Percentiles rank a stretch among this genome's conserved stretches.
Conservation (phyloP, 768 basidiomycete genomes). For the Chiua virens region DNA sequence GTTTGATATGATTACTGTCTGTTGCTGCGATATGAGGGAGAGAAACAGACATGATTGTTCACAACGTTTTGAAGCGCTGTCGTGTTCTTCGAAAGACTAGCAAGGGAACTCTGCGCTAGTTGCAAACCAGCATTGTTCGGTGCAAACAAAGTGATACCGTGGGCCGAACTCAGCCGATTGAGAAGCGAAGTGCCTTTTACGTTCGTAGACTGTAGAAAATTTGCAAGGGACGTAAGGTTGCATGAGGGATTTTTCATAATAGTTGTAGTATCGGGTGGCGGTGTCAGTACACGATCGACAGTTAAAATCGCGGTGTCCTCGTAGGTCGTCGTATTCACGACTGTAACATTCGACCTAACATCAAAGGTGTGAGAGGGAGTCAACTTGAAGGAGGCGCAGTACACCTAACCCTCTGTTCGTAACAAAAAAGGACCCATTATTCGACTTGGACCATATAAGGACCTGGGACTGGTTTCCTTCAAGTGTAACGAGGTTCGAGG, state of each 20-base stretch:
- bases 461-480: conserved; percentile 62
- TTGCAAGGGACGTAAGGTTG: conserved; percentile 39
- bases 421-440: conserved; percentile 41
- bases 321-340: conserved; percentile 39
- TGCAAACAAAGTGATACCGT: conserved; percentile 67
- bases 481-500: conserved; percentile 46
- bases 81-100: conserved; percentile 41
- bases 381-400: neutral
- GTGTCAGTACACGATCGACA: conserved; percentile 49
- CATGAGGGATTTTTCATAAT: conserved; percentile 39
- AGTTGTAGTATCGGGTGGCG: conserved; percentile 48
- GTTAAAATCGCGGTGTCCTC: conserved; percentile 46
- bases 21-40: neutral
- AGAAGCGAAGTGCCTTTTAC: conserved; percentile 29
- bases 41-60: conserved; percentile 55
- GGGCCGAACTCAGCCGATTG: conserved; percentile 33
- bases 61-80: conserved; percentile 47
- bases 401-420: conserved; percentile 49
- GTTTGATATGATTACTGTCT: neutral
- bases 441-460: conserved; percentile 42
- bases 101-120: conserved; percentile 33
- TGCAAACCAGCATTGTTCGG: conserved; percentile 55
- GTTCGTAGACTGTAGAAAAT: conserved; percentile 14
- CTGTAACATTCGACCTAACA: conserved; percentile 33
- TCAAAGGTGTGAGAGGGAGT: neutral